phyloP scores from a whole-genome alignment of 192 early-diverging fungal species.

The Gaertneriomyces semiglobifer region DNA sequence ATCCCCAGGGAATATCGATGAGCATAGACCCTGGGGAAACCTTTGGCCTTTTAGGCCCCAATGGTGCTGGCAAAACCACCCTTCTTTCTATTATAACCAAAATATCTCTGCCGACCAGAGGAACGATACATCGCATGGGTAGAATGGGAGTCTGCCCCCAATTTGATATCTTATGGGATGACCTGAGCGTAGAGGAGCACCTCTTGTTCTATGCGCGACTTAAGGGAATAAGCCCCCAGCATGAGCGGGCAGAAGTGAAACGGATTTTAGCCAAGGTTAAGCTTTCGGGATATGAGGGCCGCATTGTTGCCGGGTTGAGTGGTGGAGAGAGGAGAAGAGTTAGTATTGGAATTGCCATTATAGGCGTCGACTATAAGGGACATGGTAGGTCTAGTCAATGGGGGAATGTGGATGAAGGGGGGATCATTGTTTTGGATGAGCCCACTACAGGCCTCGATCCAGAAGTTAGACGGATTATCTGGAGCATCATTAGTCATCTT shows the following conservation, averaged over 20 bases:
- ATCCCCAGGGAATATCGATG: too few relatives aligned
- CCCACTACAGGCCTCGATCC: constrained; percentile 70
- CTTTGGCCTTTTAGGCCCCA: constrained; percentile 63
- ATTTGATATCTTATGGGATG: constrained; percentile 72
- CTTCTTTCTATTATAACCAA: constrained; percentile 72
- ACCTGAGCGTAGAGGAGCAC: constrained; percentile 68
- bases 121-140: constrained; percentile 57
- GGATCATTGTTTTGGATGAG: constrained; percentile 70
- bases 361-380: too few relatives aligned
- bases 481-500: constrained; percentile 40
- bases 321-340: constrained; percentile 68
- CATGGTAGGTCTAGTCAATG: too few relatives aligned
- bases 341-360: constrained; percentile 34
- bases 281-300: constrained; percentile 49
- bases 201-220: constrained; percentile 70
- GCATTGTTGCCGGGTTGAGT: constrained; percentile 57
- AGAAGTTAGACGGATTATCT: constrained; percentile 58
- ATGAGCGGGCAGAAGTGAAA: constrained; percentile 50
- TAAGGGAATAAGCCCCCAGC: constrained; percentile 58
- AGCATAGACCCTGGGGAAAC: too few relatives aligned
- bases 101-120: constrained; percentile 56
- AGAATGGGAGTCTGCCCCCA: constrained; percentile 78
- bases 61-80: constrained; percentile 75
- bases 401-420: constrained; percentile 41
- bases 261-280: constrained; percentile 51